Base-by-base conservation (phyloP, 768 basidiomycete species). In the Suillus bovinus region DNA sequence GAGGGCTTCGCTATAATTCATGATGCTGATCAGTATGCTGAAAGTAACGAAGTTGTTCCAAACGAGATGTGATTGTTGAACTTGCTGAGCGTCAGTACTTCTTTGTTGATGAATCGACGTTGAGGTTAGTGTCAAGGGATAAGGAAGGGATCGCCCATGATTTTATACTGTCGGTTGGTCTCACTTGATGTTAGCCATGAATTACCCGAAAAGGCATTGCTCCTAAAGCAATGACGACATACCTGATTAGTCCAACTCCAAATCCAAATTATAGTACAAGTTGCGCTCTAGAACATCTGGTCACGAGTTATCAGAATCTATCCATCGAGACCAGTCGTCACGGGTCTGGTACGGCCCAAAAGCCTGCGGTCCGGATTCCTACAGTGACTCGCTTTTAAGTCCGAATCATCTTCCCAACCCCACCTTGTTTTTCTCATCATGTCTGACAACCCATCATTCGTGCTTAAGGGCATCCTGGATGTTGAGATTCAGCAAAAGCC, bases 391-490 rank as follows among this genome's bases (percentile, higher is more conserved):
- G 27, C 56, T 60, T 49, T 60, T 60, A 60, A 60, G 16, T 16
- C n/a, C n/a, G 13, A 29, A 29, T 39, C 13, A 54, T 24, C 24
- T 49, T 58, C 55, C 57, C 64, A 56, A 20, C 54, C 14, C 10
- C 24, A 56, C 55, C 13, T 56, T 56, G 5, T 27, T 39, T 55
- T 61, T 49, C 63, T 62, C 60, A 75, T 69, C 77, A 89, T 90
- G 86, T 80, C 86, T 27, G 83, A 89, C 75, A 94, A 93, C 72
- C 86, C 80, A 53, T 92, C 91, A 5, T 93, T 94, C 72, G 87
- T 95, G 59, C 81, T 95, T 58, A 82, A 84, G 42, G 84, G 80
- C 60, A 49, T 93, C 65, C 80, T 91, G 9, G 80, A 90, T 49
- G 85, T 90, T 64, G 80, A 78, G 50, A 94, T 84, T 68, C 92